These are phyloP conservation scores for Fomitopsis palustris DNA, from an alignment of 1,284 basidiomycete genomes.

Conservation along the genomic window DNA sequence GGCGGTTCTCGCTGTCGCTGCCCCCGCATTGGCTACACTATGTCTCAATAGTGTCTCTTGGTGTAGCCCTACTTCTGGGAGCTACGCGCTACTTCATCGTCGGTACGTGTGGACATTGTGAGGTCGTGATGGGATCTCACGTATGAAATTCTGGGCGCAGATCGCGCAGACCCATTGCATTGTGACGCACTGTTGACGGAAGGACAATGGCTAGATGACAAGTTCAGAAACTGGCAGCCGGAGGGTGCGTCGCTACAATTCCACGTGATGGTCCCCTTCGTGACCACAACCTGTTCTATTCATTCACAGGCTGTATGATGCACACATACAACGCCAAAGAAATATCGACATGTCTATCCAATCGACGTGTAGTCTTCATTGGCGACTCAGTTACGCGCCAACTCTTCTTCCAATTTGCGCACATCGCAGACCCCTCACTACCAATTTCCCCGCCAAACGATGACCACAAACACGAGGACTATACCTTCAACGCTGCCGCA, in stretches of 20 bases:
- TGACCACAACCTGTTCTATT: background rate
- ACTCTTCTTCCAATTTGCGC: conserved; percentile 73
- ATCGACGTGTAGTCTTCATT: conserved; percentile 65
- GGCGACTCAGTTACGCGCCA: conserved; percentile 85
- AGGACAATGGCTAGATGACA: conserved; percentile 78
- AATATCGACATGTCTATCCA: conserved; percentile 48
- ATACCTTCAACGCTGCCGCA: conserved; percentile 37
- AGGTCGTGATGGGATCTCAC: background rate
- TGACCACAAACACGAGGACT: conserved; percentile 67
- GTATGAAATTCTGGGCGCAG: conserved; percentile 33
- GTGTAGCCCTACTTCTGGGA: conserved; percentile 39
- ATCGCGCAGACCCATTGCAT: conserved; percentile 66
- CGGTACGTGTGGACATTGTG: conserved; percentile 36
- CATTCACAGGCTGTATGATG: conserved; percentile 67
- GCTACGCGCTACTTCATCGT: conserved; percentile 42
- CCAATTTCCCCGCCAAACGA: conserved; percentile 53
- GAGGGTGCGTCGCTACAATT: conserved; percentile 50
- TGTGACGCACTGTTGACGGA: conserved; percentile 67
- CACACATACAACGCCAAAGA: conserved; percentile 57
- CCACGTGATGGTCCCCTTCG: background rate
- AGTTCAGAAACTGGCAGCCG: conserved; percentile 77
- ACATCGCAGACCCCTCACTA: conserved; percentile 52
- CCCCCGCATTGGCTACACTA: conserved; percentile 57
- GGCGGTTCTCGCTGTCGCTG: conserved; percentile 31
- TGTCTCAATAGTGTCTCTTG: conserved; percentile 37